Conservation (phyloP, 2,329 filamentous ascomycete species). For the Neofusicoccum sp. region DNA sequence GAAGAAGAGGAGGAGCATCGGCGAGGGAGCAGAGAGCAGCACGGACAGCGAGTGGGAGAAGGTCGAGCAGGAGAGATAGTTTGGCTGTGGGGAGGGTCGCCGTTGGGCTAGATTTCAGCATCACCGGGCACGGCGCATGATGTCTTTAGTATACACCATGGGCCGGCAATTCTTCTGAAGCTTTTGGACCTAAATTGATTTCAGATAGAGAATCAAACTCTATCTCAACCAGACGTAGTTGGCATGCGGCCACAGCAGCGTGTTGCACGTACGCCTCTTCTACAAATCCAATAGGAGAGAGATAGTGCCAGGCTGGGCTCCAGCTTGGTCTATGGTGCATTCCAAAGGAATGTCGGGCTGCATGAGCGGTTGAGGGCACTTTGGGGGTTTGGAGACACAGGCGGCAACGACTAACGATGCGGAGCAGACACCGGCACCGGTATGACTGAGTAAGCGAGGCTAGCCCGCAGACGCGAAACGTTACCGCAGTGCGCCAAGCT, state of each 20-base stretch:
- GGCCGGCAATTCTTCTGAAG: not conserved
- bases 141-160: not conserved
- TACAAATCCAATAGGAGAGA: too few relatives aligned
- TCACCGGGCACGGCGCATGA: not conserved
- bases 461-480: not conserved
- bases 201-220: too few relatives aligned
- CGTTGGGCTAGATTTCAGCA: constrained; percentile 5
- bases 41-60: constrained; percentile 99
- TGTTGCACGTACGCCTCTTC: too few relatives aligned
- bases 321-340: too few relatives aligned
- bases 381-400: not conserved
- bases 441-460: not conserved
- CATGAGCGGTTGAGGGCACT: not conserved
- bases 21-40: constrained; percentile 62
- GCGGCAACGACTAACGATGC: not conserved
- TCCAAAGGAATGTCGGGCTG: not conserved
- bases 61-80: constrained; percentile 61
- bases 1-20: constrained; percentile 49
- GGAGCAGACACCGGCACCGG: not conserved
- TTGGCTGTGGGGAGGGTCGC: not conserved
- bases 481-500: constrained; percentile 12
- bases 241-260: too few relatives aligned
- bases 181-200: too few relatives aligned
- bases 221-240: too few relatives aligned
- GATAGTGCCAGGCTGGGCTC: too few relatives aligned